phyloP scores from a whole-genome alignment of 192 early-diverging fungal species.

The Funneliformis geosporum region DNA sequence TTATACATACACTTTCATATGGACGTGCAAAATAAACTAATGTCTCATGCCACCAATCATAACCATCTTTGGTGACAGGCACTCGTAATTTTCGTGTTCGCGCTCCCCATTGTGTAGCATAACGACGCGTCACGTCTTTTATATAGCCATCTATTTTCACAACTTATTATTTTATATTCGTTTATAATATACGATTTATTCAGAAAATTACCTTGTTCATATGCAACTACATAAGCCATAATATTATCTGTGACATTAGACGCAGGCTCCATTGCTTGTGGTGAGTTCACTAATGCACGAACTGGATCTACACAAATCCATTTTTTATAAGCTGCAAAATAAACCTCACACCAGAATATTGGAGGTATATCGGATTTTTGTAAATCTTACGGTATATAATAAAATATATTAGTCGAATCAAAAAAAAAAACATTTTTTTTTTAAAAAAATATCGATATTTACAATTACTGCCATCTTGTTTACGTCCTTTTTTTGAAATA shows the following conservation, averaged over 20 bases:
- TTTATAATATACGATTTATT: neutral
- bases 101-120: constrained; percentile 55
- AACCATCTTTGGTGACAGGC: constrained; percentile 38
- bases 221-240: constrained; percentile 66
- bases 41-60: constrained; percentile 46
- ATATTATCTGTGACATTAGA: constrained; percentile 44
- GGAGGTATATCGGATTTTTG: constrained; percentile 39
- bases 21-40: constrained; percentile 44
- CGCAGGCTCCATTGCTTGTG: constrained; percentile 58
- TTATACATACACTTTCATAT: constrained; percentile 27
- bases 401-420: no score
- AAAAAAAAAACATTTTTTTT: no score
- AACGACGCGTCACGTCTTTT: constrained; percentile 72
- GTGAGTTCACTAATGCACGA: constrained; percentile 50
- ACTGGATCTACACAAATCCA: constrained; percentile 72
- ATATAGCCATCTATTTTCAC: constrained; percentile 41
- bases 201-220: constrained; percentile 44
- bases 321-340: constrained; percentile 42
- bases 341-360: constrained; percentile 71
- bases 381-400: neutral
- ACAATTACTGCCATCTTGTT: neutral
- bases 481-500: neutral
- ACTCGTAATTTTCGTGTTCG: constrained; percentile 56
- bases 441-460: neutral
- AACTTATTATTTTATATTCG: neutral